phyloP scores from a whole-genome alignment of 179 eudicot genomes.

The Corrigiola litoralis region DNA sequence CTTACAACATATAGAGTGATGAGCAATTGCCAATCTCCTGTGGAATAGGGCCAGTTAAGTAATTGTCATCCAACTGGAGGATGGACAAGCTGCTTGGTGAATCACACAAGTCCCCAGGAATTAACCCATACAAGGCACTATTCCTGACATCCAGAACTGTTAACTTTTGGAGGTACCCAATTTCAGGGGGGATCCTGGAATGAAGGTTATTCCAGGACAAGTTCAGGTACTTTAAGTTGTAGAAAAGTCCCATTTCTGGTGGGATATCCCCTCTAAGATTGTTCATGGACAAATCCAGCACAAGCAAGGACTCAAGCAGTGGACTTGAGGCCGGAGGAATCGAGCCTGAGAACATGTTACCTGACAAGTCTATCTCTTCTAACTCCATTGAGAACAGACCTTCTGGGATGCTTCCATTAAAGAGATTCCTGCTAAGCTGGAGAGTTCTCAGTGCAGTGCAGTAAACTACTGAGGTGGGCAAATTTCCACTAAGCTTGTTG shows the following conservation, averaged over 20 bases:
- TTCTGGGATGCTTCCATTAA: conserved; percentile 65
- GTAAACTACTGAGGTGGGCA: conserved; percentile 52
- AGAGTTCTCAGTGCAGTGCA: conserved; percentile 44
- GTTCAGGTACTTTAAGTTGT: conserved; percentile 67
- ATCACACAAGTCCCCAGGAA: conserved; percentile 79
- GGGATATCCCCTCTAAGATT: conserved; percentile 64
- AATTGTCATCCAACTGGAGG: conserved; percentile 85
- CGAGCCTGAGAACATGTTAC: conserved; percentile 54
- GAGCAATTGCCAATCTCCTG: conserved; percentile 79
- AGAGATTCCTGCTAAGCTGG: conserved; percentile 42
- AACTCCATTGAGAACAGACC: conserved; percentile 59
- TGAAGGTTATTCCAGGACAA: conserved; percentile 74
- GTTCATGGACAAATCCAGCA: conserved; percentile 73
- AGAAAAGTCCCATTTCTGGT: conserved; percentile 70
- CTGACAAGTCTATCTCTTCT: conserved; percentile 61
- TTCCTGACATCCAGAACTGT: conserved; percentile 69
- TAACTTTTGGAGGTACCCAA: conserved; percentile 71
- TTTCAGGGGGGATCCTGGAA: conserved; percentile 71
- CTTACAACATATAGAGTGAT: conserved; percentile 84
- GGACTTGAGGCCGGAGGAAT: conserved; percentile 61
- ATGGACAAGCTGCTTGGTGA: conserved; percentile 59
- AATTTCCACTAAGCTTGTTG: conserved; percentile 53
- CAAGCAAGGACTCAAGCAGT: conserved; percentile 51
- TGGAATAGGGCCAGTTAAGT: conserved; percentile 75
- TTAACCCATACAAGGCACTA: conserved; percentile 49